Evolutionary conservation across 306 rosid species (phyloP), one percentile per base, ranked within the genome.

Genomic region (Mimosa pudica): DNA sequence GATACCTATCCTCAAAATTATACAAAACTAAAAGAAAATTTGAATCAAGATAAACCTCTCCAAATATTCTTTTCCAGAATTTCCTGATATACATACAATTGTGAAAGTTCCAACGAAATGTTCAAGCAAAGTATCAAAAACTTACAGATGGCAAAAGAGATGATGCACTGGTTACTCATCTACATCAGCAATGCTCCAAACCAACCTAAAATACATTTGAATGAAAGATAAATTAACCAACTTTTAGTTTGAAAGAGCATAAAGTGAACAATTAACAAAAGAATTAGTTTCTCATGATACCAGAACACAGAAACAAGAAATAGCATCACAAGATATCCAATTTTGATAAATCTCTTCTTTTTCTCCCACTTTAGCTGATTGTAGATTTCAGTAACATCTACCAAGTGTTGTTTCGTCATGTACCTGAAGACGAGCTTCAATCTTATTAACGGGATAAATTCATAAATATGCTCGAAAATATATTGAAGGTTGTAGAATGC

Each of bases 341-440:
- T 87, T 89, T 92, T 92, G 57, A 80, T 70, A 36, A 75, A 77
- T 49, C 97, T 87, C 80, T 58, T 87, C 80, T 74, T 91, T 86
- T 93, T 95, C 88, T 95, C 99, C 87, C 81, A 67, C 73, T 77
- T 89, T 82, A 95, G 82, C 61, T 91, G 89, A 55, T 80, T 92
- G 85, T 87, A 95, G 81, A 95, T 92, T 86, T 95, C 99, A 2
- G 99, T 95, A 69, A 93, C 98, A 81, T 95, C 98, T 1, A 93
- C 75, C 20, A 89, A 74, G 79, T 95, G 90, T 20, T 83, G 81
- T 57, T 86, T 73, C 72, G 61, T 82, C 54, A 84, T 20, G 85
- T 83, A 95, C 88, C 98, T 95, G 89, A 79, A 46, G 61, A 86
- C n/a, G 32, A 71, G 82, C 48, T 81, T 77, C 68, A 12, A 75